Evolutionary conservation across 2,329 filamentous ascomycete genomes (phyloP).

Genomic region (Claviceps spartinae): DNA sequence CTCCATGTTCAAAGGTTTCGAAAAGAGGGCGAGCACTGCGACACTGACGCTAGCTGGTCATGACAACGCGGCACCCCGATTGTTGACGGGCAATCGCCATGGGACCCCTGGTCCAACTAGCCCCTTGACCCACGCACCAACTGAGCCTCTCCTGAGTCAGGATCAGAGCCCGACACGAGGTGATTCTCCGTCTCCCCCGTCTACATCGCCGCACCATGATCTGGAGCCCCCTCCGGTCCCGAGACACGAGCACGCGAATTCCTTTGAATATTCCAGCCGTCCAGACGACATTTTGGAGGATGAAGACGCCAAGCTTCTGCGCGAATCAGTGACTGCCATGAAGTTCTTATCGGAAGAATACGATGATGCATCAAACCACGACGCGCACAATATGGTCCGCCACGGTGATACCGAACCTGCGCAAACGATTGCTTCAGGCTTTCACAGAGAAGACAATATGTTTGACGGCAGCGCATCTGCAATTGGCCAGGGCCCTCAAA

Average conservation of each 20-base stretch:
- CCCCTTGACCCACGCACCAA: constrained; percentile 29
- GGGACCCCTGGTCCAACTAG: constrained; percentile 31
- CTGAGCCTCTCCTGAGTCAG: constrained; percentile 34
- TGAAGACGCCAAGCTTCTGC: constrained; percentile 39
- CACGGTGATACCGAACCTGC: constrained; percentile 24
- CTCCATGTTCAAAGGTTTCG: constrained; percentile 41
- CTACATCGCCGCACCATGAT: not conserved
- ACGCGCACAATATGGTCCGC: constrained; percentile 19
- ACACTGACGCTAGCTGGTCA: constrained; percentile 33
- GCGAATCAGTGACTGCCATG: constrained; percentile 37
- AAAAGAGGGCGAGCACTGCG: constrained; percentile 39
- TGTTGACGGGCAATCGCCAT: constrained; percentile 31
- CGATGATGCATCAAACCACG: constrained; percentile 9
- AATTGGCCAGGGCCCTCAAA: constrained; percentile 19
- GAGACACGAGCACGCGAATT: constrained; percentile 18
- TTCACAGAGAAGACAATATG: constrained; percentile 38
- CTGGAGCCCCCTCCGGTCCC: constrained; percentile 18
- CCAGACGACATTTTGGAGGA: constrained; percentile 31
- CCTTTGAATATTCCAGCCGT: constrained; percentile 18
- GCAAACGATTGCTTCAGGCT: constrained; percentile 15
- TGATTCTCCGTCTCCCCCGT: constrained; percentile 16
- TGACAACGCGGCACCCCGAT: constrained; percentile 25
- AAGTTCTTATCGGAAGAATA: constrained; percentile 26
- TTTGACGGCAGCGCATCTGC: constrained; percentile 35
- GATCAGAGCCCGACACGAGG: constrained; percentile 35